Conservation (phyloP, 345 rosid genomes). For the Cochlearia excelsa region DNA sequence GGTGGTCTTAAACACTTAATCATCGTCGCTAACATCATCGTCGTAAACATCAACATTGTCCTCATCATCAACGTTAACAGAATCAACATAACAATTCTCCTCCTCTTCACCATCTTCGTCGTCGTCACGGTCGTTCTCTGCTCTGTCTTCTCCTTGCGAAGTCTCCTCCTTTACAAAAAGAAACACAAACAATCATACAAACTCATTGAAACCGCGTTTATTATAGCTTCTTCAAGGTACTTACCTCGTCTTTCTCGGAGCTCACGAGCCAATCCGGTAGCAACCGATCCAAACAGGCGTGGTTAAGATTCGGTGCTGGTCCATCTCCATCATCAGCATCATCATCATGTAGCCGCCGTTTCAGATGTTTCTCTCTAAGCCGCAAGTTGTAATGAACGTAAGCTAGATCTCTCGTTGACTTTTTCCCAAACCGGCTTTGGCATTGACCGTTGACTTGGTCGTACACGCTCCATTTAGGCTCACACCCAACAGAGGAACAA, state of each 20-base stretch:
- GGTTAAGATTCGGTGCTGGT: constrained; percentile 40
- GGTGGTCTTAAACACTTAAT: constrained; percentile 14
- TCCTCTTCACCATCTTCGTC: constrained; percentile 21
- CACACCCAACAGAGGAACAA: constrained; percentile 71
- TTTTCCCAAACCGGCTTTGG: constrained; percentile 50
- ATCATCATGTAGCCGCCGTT: constrained; percentile 40
- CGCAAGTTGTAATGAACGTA: constrained; percentile 78
- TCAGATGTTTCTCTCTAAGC: constrained; percentile 52
- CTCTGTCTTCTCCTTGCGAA: constrained; percentile 22
- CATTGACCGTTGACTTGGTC: constrained; percentile 58
- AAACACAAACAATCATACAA: background rate
- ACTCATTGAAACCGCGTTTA: background rate
- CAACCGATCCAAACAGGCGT: constrained; percentile 47
- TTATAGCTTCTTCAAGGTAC: background rate
- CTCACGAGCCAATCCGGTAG: constrained; percentile 63
- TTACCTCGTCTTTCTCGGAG: constrained; percentile 69
- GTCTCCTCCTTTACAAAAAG: constrained; percentile 31
- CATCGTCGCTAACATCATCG: constrained; percentile 44
- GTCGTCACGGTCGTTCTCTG: constrained; percentile 23
- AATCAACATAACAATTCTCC: constrained; percentile 11
- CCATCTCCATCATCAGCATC: background rate
- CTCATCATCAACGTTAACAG: constrained; percentile 33
- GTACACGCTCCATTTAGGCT: constrained; percentile 66
- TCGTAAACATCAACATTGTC: constrained; percentile 41
- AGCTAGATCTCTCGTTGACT: constrained; percentile 55